Evolutionary conservation across 768 basidiomycete genomes (phyloP).

Genomic region (Lactarius hatsudake): DNA sequence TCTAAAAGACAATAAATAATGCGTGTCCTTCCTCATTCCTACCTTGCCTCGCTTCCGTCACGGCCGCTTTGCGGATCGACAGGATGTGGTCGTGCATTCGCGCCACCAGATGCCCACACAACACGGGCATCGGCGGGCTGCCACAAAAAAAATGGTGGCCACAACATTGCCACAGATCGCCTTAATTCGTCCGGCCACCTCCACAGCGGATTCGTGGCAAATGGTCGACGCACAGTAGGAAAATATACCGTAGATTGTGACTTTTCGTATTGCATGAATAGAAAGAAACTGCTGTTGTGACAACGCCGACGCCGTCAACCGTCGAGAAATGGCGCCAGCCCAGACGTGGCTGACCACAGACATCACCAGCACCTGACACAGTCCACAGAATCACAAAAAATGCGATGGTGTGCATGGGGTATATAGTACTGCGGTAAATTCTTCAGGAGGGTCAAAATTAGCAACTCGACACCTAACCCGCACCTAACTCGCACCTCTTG

Average conservation of each 20-base stretch:
- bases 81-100: not conserved
- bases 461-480: not conserved
- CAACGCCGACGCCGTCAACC: not conserved
- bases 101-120: not conserved
- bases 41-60: not conserved
- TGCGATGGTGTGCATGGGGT: not conserved
- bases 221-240: not conserved
- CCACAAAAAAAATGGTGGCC: not conserved
- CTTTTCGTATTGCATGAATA: not conserved
- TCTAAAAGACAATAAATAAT: not conserved
- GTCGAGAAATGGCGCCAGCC: not conserved
- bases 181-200: not conserved
- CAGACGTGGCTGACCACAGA: not conserved
- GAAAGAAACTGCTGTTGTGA: not conserved
- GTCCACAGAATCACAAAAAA: slow-evolving; percentile 1
- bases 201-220: not conserved
- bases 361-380: not conserved
- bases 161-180: not conserved
- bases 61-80: not conserved
- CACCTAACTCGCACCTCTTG: not conserved
- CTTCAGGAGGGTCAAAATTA: not conserved
- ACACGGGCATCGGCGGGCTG: not conserved
- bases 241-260: not conserved
- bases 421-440: not conserved
- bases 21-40: not conserved